A percentile compares a stretch with the other conserved stretches of the same genome.
Evolutionary conservation across 2,329 filamentous ascomycete species (phyloP).

Genomic region (Gaeumannomyces sp.): DNA sequence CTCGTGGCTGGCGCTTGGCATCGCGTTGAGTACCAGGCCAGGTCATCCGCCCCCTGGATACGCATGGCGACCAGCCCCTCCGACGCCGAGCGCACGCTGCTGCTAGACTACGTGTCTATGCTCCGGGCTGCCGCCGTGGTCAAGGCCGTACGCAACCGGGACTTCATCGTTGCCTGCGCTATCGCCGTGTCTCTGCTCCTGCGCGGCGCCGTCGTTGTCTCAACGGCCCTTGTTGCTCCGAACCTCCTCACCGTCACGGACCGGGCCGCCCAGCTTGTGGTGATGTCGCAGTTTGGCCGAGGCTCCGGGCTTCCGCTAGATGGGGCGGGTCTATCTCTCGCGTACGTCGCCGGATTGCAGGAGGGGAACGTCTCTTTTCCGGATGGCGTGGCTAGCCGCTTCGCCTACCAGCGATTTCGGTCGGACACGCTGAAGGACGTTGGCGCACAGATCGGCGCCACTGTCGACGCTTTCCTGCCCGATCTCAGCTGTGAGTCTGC

Average conservation of each 20-base stretch:
- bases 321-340: slow-evolving; percentile 24
- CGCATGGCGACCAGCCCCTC: slow-evolving; percentile 25
- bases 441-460: slow-evolving; percentile 22
- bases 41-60: slow-evolving; percentile 31
- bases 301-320: slow-evolving; percentile 19
- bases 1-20: slow-evolving; percentile 28
- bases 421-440: slow-evolving; percentile 13
- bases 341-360: slow-evolving; percentile 28
- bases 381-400: slow-evolving; percentile 25
- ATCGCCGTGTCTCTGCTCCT: slow-evolving; percentile 24
- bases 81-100: slow-evolving; percentile 25
- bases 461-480: slow-evolving; percentile 29
- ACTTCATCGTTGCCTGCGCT: slow-evolving; percentile 27
- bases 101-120: slow-evolving; percentile 29
- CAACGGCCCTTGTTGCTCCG: slow-evolving; percentile 30
- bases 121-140: slow-evolving; percentile 22
- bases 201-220: slow-evolving; percentile 27
- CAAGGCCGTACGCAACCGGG: slow-evolving; percentile 25
- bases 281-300: slow-evolving; percentile 25
- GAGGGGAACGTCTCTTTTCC: slow-evolving; percentile 21
- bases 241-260: slow-evolving; percentile 21
- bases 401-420: slow-evolving; percentile 29
- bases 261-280: slow-evolving; percentile 19
- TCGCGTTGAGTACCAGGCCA: slow-evolving; percentile 33
- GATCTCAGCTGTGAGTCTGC: slow-evolving; percentile 27